A percentile compares a stretch with the other conserved stretches of the same genome.
Evolutionary conservation across 129 eudicot genomes (phyloP).

Genomic region (Pulicaria dysenterica): DNA sequence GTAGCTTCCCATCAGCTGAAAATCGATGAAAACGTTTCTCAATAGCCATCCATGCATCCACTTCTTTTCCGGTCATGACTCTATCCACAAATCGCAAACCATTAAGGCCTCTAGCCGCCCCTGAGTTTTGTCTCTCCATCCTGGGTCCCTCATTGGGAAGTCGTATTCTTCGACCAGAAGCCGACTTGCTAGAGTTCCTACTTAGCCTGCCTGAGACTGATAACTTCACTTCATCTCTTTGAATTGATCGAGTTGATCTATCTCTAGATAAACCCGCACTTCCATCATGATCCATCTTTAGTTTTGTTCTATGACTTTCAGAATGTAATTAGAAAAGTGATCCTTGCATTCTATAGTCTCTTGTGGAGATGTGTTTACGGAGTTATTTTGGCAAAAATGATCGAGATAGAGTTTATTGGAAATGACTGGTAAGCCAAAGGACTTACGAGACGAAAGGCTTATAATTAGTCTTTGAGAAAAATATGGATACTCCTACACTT

Average conservation of each 20-base stretch:
- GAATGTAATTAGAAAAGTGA: constrained; percentile 13
- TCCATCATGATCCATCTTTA: constrained; percentile 30
- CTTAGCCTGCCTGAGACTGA: constrained; percentile 37
- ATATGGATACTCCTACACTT: constrained; percentile 29
- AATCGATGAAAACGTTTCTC: constrained; percentile 72
- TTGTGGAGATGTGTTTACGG: constrained; percentile 17
- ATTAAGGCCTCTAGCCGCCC: constrained; percentile 72
- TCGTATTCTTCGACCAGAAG: constrained; percentile 18
- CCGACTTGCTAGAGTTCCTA: constrained; percentile 31
- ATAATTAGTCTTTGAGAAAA: constrained; percentile 34
- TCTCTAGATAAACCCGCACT: constrained; percentile 12
- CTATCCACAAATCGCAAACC: constrained; percentile 83
- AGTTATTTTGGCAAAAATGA: constrained; percentile 19
- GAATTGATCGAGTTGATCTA: constrained; percentile 16
- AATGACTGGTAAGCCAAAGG: constrained; percentile 30
- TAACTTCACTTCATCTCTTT: constrained; percentile 21
- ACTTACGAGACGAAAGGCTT: constrained; percentile 31
- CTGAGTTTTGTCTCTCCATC: constrained; percentile 57
- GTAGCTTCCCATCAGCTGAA: constrained; percentile 56
- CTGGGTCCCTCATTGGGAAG: constrained; percentile 28
- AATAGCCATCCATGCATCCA: constrained; percentile 72
- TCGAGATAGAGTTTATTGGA: constrained; percentile 25
- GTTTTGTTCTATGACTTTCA: neutral
- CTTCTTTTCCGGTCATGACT: constrained; percentile 65
- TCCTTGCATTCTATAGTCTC: constrained; percentile 16